These are phyloP conservation scores for Pichia sporocuriosa DNA, from an alignment of 805 yeast genomes.

Conservation along the genomic window DNA sequence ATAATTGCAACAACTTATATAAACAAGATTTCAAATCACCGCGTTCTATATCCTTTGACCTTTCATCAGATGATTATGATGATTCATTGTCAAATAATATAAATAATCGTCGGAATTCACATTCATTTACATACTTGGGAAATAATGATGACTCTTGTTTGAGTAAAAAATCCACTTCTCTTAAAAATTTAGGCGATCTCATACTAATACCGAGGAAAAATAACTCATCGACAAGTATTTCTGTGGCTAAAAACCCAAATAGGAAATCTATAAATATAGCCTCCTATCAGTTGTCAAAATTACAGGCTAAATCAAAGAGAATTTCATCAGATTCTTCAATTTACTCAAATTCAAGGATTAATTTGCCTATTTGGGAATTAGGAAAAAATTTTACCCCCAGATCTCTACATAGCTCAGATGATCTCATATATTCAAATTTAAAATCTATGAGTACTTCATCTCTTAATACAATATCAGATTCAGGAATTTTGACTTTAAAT, in stretches of 20 bases:
- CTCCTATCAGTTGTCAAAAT: background rate
- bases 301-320: background rate
- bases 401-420: background rate
- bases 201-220: conserved; percentile 2
- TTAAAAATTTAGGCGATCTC: conserved; percentile 3
- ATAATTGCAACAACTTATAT: no score
- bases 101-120: background rate
- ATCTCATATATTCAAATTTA: background rate
- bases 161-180: no score
- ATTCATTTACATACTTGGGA: no score
- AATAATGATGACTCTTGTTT: no score
- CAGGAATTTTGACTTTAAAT: background rate
- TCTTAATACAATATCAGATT: background rate
- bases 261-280: conserved; percentile 6
- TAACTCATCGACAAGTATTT: background rate
- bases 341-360: conserved; percentile 6
- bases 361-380: conserved; percentile 1
- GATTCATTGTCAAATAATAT: background rate
- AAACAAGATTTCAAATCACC: background rate
- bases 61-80: background rate
- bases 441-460: background rate
- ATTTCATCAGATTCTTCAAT: conserved; percentile 8
- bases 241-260: no score
- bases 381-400: conserved; percentile 1
- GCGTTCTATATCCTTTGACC: conserved; percentile 5